Percentiles rank a stretch among this genome's conserved stretches.
Conservation (phyloP, 2,329 filamentous ascomycete genomes). For the Fusarium virguliforme region DNA sequence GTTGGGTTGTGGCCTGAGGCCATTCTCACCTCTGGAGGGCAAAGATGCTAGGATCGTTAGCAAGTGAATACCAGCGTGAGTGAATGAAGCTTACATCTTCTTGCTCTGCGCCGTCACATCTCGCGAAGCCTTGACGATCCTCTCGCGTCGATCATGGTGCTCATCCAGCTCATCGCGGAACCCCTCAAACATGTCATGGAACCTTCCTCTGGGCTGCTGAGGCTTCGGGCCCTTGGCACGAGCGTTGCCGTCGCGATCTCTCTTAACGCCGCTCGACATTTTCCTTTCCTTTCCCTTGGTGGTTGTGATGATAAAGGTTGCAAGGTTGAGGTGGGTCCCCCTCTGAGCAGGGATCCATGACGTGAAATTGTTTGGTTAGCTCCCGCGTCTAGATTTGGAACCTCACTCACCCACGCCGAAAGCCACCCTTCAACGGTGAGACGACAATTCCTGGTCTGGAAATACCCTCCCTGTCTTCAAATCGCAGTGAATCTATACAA, state of each 20-base stretch:
- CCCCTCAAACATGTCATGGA: conserved; percentile 84
- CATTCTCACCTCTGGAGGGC: conserved; percentile 58
- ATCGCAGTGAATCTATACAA: neutral
- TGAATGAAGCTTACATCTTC: conserved; percentile 80
- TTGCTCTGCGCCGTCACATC: conserved; percentile 96
- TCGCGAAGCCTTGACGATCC: conserved; percentile 89
- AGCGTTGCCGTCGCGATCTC: conserved; percentile 63
- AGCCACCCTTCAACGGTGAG: conserved; percentile 32
- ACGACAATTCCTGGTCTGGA: conserved; percentile 23
- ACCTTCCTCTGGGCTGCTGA: conserved; percentile 60
- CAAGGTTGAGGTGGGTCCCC: too few species aligned
- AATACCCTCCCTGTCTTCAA: conserved; percentile 6
- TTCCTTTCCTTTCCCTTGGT: neutral
- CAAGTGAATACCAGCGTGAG: neutral
- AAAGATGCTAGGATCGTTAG: conserved; percentile 56
- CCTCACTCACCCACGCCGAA: conserved; percentile 21
- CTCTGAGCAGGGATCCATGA: too few species aligned
- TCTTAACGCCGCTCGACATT: conserved; percentile 40
- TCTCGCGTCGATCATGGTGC: conserved; percentile 93
- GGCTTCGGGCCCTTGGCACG: conserved; percentile 58
- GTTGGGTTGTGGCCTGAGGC: neutral
- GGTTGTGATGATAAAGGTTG: conserved; percentile 37
- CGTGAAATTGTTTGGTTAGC: conserved; percentile 45
- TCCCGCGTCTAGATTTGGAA: conserved; percentile 32
- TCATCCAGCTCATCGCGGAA: conserved; percentile 93